Percentiles rank a stretch among this genome's conserved stretches.
Conservation (phyloP, 495 filamentous ascomycete genomes). For the Daldinia loculata region DNA sequence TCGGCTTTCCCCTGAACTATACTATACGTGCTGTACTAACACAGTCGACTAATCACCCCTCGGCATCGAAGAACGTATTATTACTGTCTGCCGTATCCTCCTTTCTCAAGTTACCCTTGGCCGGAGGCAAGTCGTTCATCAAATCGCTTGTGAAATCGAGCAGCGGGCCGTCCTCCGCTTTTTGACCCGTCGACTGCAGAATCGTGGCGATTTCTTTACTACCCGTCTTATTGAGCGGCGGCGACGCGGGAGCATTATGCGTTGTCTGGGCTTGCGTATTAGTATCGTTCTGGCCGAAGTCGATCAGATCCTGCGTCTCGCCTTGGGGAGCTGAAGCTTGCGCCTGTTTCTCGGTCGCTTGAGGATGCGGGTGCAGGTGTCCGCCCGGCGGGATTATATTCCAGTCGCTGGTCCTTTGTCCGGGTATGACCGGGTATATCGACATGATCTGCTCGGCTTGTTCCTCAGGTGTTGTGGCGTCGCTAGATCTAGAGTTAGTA, state of each 20-base stretch:
- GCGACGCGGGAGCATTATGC: not conserved
- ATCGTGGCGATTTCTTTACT: conserved; percentile 53
- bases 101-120: conserved; percentile 41
- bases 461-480: conserved; percentile 72
- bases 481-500: conserved; percentile 53
- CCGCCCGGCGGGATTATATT: conserved; percentile 52
- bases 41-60: conserved; percentile 14
- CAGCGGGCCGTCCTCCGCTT: conserved; percentile 50
- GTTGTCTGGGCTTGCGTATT: not conserved
- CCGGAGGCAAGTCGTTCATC: conserved; percentile 52
- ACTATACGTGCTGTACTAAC: not conserved
- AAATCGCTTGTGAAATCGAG: conserved; percentile 63
- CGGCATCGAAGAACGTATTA: conserved; percentile 42
- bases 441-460: conserved; percentile 85
- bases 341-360: not conserved
- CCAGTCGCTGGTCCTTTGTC: conserved; percentile 63
- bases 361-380: not conserved
- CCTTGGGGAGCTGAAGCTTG: conserved; percentile 12
- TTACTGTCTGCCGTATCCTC: conserved; percentile 37
- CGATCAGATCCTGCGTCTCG: conserved; percentile 51
- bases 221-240: conserved; percentile 32
- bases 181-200: conserved; percentile 53
- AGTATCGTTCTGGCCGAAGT: conserved; percentile 54
- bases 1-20: too few relatives aligned
- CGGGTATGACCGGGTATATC: conserved; percentile 84